Base-by-base conservation (phyloP, 352 stramenopile species). In the Phytophthora idaei region DNA sequence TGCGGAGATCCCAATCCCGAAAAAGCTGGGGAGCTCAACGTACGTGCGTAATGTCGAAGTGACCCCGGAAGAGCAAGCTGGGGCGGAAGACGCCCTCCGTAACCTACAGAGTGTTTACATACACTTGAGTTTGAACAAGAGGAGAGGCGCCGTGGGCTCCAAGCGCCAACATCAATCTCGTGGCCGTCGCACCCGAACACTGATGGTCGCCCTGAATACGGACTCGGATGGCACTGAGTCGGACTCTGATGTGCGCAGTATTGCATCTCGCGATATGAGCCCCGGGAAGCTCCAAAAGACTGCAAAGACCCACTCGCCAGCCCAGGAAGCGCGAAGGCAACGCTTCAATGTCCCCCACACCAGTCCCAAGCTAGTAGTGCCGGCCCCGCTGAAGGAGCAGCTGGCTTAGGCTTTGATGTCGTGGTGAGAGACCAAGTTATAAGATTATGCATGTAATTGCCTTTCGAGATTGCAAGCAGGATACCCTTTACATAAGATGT, bases 1-100 rank as follows among this genome's bases (percentile, higher is more conserved):
- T 57, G 82, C 80, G 0, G 77, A 85, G 37, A 80, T 88, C 49
- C 80, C 73, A 46, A 91, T 93, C 53, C 82, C 85, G 4, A 93
- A 93, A 61, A 90, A 90, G 45, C 64, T 91, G 21, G 82, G 85
- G 8, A 87, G 75, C 28, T 86, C 81, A 9, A 90, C 81, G 3
- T 93, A 85, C 45, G 76, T 87, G 58, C 80, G 69, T 11, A 71
- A 71, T 32, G 64, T 59, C 28, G 61, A 77, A 31, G 65, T 85
- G 28, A 73, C 67, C 2, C 14, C 57, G 5, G 36, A 73, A 25
- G 78, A 87, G 57, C 75, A 76, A 36, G 36, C 17, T 5, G 67
- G 68, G n/a, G 57, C 74, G 0, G 78, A 90, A 50, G 78, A 77
- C 14, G 59, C 61, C 36, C 60, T 90, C 11, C 68, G 57, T 41